These are phyloP conservation scores for Sambucus nigra DNA, from an alignment of 129 eudicot genomes.

Conservation along the genomic window DNA sequence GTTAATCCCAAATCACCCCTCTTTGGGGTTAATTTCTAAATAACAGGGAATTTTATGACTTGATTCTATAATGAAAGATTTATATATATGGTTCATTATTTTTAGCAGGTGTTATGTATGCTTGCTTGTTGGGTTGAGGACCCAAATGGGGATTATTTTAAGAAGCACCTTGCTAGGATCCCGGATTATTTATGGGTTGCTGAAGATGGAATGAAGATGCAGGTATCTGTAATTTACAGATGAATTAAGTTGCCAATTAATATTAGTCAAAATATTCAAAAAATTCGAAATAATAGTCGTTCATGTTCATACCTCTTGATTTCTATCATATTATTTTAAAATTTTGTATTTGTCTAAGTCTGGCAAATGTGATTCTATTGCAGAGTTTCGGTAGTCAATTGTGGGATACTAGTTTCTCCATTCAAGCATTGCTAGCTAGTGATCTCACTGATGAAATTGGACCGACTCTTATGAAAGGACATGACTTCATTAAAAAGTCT, in stretches of 20 bases:
- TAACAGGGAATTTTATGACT: no score
- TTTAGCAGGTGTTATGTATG: slow-evolving; percentile 52
- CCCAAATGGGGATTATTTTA: slow-evolving; percentile 64
- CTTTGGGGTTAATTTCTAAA: no score
- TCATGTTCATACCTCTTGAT: no score
- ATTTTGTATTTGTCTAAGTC: no score
- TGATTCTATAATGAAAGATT: no score
- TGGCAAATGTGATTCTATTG: no score
- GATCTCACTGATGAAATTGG: slow-evolving; percentile 43
- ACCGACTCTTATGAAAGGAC: slow-evolving; percentile 48
- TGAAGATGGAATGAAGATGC: slow-evolving; percentile 98
- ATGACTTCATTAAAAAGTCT: slow-evolving; percentile 63
- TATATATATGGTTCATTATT: not conserved
- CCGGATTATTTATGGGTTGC: slow-evolving; percentile 77
- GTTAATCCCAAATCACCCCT: no score
- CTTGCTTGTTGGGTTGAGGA: slow-evolving; percentile 93
- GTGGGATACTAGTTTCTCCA: slow-evolving; percentile 63
- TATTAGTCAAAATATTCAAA: no score
- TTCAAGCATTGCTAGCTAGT: slow-evolving; percentile 63
- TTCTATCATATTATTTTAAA: no score
- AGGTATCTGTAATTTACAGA: no score
- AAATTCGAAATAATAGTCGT: no score
- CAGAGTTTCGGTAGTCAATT: slow-evolving; percentile 76
- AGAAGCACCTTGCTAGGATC: slow-evolving; percentile 72
- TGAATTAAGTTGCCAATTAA: no score